A percentile compares a stretch with the other conserved stretches of the same genome.
Conservation (phyloP, 495 filamentous ascomycete species). For the Penicillium salamii region DNA sequence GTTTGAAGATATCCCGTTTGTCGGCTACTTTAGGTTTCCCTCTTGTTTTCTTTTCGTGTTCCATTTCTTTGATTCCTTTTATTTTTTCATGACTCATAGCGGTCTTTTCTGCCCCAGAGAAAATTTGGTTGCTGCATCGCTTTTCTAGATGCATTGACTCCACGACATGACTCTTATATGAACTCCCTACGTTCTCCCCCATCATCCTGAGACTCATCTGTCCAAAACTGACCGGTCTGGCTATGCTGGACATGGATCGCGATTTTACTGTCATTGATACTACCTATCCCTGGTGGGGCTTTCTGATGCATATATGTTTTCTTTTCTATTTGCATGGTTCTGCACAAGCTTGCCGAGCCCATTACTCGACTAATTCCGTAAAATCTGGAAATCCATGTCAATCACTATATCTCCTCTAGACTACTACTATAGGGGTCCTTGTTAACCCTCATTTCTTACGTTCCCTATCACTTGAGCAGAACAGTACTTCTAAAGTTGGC, state of each 20-base stretch:
- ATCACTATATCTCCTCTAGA: neutral
- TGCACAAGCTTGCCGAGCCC: slow-evolving; percentile 11
- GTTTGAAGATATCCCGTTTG: slow-evolving; percentile 6
- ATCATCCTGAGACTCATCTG: neutral
- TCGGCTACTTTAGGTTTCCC: slow-evolving; percentile 4
- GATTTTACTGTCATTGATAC: slow-evolving; percentile 11
- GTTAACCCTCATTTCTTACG: too few relatives aligned
- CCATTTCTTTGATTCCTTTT: neutral
- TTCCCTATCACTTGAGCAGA: too few relatives aligned
- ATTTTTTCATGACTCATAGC: slow-evolving; percentile 4
- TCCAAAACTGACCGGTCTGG: slow-evolving; percentile 2
- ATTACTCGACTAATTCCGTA: neutral
- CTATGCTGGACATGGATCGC: neutral
- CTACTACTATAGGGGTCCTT: too few relatives aligned
- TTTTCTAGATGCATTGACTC: slow-evolving; percentile 14
- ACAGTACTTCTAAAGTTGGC: too few relatives aligned
- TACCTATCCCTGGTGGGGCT: slow-evolving; percentile 5
- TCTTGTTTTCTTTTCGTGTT: neutral
- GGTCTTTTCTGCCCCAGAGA: slow-evolving; percentile 5
- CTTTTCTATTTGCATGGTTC: slow-evolving; percentile 13
- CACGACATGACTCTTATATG: slow-evolving; percentile 20
- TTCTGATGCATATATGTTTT: slow-evolving; percentile 1
- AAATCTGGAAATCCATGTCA: neutral
- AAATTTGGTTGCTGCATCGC: slow-evolving; percentile 12
- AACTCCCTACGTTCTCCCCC: neutral